Evolutionary conservation across 2,329 filamentous ascomycete genomes (phyloP).

Genomic region (Fusarium nanum): DNA sequence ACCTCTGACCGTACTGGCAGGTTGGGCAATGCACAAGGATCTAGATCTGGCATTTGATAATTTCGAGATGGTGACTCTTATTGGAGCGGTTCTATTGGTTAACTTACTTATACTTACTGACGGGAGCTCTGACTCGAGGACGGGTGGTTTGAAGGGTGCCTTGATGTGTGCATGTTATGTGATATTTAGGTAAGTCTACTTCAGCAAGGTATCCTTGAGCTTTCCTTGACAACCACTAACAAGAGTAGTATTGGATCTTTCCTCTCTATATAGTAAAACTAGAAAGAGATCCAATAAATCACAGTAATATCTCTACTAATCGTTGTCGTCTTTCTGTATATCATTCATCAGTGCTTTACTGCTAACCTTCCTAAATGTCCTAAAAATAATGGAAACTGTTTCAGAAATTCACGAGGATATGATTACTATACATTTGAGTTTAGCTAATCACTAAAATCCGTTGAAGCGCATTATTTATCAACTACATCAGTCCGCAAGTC

Average conservation of each 20-base stretch:
- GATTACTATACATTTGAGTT: neutral
- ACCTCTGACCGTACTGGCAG: constrained; percentile 69
- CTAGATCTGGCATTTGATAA: constrained; percentile 77
- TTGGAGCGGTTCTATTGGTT: constrained; percentile 76
- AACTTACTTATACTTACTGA: constrained; percentile 80
- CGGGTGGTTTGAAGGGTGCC: constrained; percentile 64
- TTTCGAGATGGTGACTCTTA: constrained; percentile 79
- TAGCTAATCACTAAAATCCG: too few species aligned
- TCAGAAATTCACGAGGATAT: neutral
- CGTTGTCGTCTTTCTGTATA: neutral
- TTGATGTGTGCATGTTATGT: constrained; percentile 65
- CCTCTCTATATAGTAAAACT: neutral
- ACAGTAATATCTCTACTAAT: neutral
- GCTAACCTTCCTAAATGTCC: neutral
- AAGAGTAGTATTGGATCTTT: neutral
- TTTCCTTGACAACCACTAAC: neutral
- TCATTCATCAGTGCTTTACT: fast-evolving
- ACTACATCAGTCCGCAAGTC: neutral
- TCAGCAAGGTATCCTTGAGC: too few species aligned
- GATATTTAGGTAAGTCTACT: constrained; percentile 55
- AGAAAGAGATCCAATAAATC: fast-evolving
- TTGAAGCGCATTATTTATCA: too few species aligned
- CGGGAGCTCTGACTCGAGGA: constrained; percentile 71
- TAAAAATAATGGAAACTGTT: neutral
- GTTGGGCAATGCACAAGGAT: constrained; percentile 66